Evolutionary conservation across 129 eudicot genomes (phyloP).

Genomic region (Cynara cardunculus): DNA sequence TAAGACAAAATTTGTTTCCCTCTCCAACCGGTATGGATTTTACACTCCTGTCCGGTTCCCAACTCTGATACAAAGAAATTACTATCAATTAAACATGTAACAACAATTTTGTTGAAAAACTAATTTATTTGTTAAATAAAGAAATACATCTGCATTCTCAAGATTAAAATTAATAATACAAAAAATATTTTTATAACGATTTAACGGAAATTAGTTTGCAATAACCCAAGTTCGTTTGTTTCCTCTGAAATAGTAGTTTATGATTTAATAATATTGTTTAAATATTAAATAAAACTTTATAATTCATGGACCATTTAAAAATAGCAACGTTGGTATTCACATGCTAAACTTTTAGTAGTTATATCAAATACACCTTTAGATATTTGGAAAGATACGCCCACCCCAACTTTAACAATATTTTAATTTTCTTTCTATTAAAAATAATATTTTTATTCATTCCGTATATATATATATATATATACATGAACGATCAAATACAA

Average conservation of each 20-base stretch:
- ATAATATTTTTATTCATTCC: too few relatives aligned
- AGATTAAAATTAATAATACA: background rate
- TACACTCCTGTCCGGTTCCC: too few relatives aligned
- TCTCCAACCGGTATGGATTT: too few relatives aligned
- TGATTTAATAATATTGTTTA: background rate
- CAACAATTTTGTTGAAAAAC: background rate
- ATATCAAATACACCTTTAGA: background rate
- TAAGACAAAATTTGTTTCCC: too few relatives aligned
- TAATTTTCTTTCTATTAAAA: background rate
- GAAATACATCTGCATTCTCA: background rate
- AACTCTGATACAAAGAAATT: too few relatives aligned
- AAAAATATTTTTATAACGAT: too few relatives aligned
- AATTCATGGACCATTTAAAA: constrained; percentile 7
- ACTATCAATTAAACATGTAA: too few relatives aligned
- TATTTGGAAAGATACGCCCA: constrained; percentile 15
- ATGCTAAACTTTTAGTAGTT: constrained; percentile 11
- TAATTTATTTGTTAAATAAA: background rate
- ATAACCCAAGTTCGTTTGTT: background rate
- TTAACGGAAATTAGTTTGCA: background rate
- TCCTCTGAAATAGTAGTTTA: background rate
- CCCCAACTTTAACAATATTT: background rate
- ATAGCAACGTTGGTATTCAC: constrained; percentile 10
- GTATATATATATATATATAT: too few relatives aligned
- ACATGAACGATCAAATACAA: too few relatives aligned
- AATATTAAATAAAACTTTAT: background rate